A percentile compares a stretch with the other conserved stretches of the same genome.
phyloP scores from a whole-genome alignment of 2,329 filamentous ascomycete genomes.

The Colletotrichum trifolii region DNA sequence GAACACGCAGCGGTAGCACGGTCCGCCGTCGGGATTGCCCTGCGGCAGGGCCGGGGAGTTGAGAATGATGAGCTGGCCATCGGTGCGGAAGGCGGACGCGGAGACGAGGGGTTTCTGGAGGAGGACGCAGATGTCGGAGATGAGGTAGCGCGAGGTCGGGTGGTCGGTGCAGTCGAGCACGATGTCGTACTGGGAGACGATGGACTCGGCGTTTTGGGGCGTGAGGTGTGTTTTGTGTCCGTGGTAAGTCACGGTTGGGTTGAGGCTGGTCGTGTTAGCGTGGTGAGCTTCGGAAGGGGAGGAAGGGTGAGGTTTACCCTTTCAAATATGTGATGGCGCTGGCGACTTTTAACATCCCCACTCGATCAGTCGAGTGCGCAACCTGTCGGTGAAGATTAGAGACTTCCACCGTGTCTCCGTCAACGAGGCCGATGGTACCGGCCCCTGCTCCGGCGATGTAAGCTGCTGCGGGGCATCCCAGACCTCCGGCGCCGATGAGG shows the following conservation, averaged over 20 bases:
- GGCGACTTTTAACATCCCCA: slow-evolving; percentile 83
- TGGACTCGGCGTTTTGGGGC: slow-evolving; percentile 72
- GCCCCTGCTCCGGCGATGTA: slow-evolving; percentile 93
- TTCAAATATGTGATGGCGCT: slow-evolving; percentile 74
- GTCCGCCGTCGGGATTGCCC: slow-evolving; percentile 71
- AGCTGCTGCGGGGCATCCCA: slow-evolving; percentile 92
- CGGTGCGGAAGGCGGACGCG: slow-evolving; percentile 87
- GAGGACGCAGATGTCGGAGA: slow-evolving; percentile 89
- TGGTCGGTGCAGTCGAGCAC: slow-evolving; percentile 97
- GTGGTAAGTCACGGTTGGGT: slow-evolving; percentile 75
- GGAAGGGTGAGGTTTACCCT: slow-evolving; percentile 51
- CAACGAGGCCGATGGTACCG: slow-evolving; percentile 83
- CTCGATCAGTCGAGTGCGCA: slow-evolving; percentile 76
- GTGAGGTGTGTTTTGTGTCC: slow-evolving; percentile 73
- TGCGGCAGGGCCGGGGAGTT: slow-evolving; percentile 79
- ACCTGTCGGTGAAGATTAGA: slow-evolving; percentile 96
- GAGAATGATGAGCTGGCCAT: slow-evolving; percentile 89
- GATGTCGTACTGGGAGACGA: slow-evolving; percentile 80
- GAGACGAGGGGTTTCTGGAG: slow-evolving; percentile 84
- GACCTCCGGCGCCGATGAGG: slow-evolving; percentile 86
- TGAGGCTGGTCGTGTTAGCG: slow-evolving; percentile 65
- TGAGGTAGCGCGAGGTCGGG: slow-evolving; percentile 89
- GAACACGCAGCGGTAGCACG: slow-evolving; percentile 95
- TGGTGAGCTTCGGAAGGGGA: not conserved
- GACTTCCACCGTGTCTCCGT: slow-evolving; percentile 87